These are phyloP conservation scores for Starmera quercuum DNA, from an alignment of 805 yeast genomes.

Conservation along the genomic window DNA sequence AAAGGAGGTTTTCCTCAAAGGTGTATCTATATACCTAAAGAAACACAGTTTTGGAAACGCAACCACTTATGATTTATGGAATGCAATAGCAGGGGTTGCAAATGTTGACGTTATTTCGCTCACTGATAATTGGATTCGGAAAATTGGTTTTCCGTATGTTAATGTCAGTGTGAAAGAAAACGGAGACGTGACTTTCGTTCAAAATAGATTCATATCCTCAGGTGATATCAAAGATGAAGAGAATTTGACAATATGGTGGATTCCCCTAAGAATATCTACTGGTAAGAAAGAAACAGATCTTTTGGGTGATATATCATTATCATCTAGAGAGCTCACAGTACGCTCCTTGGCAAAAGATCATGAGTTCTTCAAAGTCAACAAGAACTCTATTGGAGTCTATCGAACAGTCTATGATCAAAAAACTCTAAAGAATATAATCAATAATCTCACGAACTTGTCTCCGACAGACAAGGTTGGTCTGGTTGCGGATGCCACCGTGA, in stretches of 20 bases:
- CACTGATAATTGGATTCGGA: conserved; percentile 73
- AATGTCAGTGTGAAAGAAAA: conserved; percentile 44
- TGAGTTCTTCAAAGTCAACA: conserved; percentile 62
- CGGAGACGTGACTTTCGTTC: conserved; percentile 49
- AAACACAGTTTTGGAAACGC: conserved; percentile 74
- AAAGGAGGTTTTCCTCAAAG: conserved; percentile 64
- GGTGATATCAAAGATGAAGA: conserved; percentile 71
- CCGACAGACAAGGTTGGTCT: conserved; percentile 71
- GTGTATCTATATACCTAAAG: conserved; percentile 70
- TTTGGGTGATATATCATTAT: conserved; percentile 42
- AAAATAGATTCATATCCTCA: conserved; percentile 64
- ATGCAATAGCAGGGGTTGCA: conserved; percentile 54
- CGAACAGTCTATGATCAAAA: conserved; percentile 61
- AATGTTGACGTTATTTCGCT: conserved; percentile 63
- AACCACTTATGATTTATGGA: conserved; percentile 67
- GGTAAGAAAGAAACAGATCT: conserved; percentile 47
- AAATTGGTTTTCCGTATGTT: conserved; percentile 72
- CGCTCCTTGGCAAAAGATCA: conserved; percentile 36
- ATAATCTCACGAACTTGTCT: conserved; percentile 46
- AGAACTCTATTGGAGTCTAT: conserved; percentile 66
- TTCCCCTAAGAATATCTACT: conserved; percentile 36
- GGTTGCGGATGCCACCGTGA: conserved; percentile 63
- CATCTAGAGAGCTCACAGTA: conserved; percentile 38
- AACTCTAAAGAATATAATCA: conserved; percentile 56
- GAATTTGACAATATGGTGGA: conserved; percentile 58